Conservation (phyloP, 2,329 filamentous ascomycete genomes). For the Penicillium glabrum region DNA sequence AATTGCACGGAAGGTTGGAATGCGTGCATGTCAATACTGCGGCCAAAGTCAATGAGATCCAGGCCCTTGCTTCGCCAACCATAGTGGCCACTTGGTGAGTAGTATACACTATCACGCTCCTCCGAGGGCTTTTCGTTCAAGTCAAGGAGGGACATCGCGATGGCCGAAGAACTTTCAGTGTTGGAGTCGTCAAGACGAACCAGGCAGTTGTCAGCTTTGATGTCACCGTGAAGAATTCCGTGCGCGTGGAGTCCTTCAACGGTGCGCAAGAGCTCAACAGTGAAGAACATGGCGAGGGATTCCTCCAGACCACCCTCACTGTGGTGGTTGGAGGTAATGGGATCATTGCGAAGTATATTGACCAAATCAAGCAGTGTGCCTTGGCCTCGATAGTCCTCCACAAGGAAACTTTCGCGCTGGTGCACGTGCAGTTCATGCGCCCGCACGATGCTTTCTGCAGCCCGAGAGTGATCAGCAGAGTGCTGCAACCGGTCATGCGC, state of each 20-base stretch:
- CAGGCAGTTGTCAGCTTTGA: conserved; percentile 95
- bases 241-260: conserved; percentile 82
- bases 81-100: conserved; percentile 68
- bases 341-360: conserved; percentile 75
- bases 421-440: conserved; percentile 92
- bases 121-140: conserved; percentile 23
- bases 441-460: conserved; percentile 73
- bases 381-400: conserved; percentile 84
- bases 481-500: conserved; percentile 71
- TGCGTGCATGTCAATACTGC: conserved; percentile 87
- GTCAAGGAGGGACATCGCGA: conserved; percentile 30
- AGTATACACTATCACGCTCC: conserved; percentile 51
- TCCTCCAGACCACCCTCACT: conserved; percentile 77
- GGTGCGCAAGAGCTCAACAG: conserved; percentile 85
- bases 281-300: conserved; percentile 89
- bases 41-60: conserved; percentile 89
- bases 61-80: conserved; percentile 83
- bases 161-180: conserved; percentile 22
- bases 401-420: conserved; percentile 82
- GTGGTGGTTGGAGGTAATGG: conserved; percentile 47
- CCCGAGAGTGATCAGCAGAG: conserved; percentile 60
- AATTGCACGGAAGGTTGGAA: conserved; percentile 79
- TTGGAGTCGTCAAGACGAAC: conserved; percentile 68
- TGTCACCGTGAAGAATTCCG: conserved; percentile 82
- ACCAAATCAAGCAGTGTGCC: conserved; percentile 94